Conservation (phyloP, 2,329 filamentous ascomycete genomes). For the Falciphora oryzae region DNA sequence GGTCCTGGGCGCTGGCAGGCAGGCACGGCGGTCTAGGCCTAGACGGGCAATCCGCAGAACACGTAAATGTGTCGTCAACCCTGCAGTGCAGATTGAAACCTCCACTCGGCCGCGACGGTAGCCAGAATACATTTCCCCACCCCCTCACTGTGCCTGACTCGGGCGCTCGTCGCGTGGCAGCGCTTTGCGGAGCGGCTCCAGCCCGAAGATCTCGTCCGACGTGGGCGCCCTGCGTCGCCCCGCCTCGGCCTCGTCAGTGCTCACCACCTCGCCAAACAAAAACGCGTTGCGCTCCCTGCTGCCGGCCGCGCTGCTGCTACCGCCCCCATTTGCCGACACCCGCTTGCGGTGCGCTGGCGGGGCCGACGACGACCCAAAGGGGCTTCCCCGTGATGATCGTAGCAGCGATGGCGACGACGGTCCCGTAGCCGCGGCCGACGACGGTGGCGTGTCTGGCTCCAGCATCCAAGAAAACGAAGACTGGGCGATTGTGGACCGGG, state of each 20-base stretch:
- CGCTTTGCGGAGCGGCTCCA: constrained; percentile 40
- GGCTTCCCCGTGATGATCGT: background rate
- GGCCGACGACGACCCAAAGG: constrained; percentile 24
- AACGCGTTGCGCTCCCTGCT: constrained; percentile 53
- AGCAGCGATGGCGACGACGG: constrained; percentile 1
- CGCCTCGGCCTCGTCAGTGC: constrained; percentile 21
- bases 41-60: too few relatives aligned
- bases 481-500: constrained; percentile 62
- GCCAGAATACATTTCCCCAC: background rate
- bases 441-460: constrained; percentile 39
- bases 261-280: constrained; percentile 48
- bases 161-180: constrained; percentile 1
- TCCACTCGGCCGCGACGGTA: too few relatives aligned
- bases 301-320: constrained; percentile 14
- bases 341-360: constrained; percentile 15
- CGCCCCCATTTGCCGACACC: constrained; percentile 5
- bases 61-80: background rate
- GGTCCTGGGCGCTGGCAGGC: background rate
- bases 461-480: constrained; percentile 80
- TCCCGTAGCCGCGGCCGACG: constrained; percentile 10
- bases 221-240: constrained; percentile 28
- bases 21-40: too few relatives aligned
- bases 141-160: background rate
- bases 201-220: constrained; percentile 48
- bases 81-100: too few relatives aligned